Evolutionary conservation across 306 rosid genomes (phyloP).

Genomic region (Prunus fruticosa): DNA sequence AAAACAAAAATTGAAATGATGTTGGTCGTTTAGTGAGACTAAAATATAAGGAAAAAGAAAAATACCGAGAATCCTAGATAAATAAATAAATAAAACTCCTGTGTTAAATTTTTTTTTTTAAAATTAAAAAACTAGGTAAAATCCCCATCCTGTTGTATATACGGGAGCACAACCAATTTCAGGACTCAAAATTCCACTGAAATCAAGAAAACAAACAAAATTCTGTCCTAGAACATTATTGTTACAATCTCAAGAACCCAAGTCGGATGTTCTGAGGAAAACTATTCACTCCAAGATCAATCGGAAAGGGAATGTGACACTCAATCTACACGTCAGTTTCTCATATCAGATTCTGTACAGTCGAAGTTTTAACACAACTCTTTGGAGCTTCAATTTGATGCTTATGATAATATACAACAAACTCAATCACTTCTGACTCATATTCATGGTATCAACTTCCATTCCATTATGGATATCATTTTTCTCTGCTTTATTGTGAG

Average conservation of each 20-base stretch:
- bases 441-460: conserved; percentile 11
- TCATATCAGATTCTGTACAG: conserved; percentile 47
- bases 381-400: conserved; percentile 29
- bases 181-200: conserved; percentile 13
- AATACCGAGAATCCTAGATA: too few relatives aligned
- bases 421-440: conserved; percentile 22
- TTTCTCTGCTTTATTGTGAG: not conserved
- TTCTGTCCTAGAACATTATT: conserved; percentile 36
- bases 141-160: too few relatives aligned
- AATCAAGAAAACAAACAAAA: conserved; percentile 23
- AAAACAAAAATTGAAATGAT: too few relatives aligned
- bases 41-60: too few relatives aligned
- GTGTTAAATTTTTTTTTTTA: too few relatives aligned
- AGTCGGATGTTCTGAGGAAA: conserved; percentile 22
- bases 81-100: too few relatives aligned
- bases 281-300: conserved; percentile 14
- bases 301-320: conserved; percentile 20
- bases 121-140: too few relatives aligned
- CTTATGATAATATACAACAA: conserved; percentile 37
- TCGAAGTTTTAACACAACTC: conserved; percentile 30
- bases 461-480: not conserved
- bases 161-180: not conserved
- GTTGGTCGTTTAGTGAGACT: too few relatives aligned
- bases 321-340: conserved; percentile 32
- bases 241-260: conserved; percentile 26